Percentiles rank a stretch among this genome's conserved stretches.
These are phyloP conservation scores for Epichloe glyceriae DNA, from an alignment of 2,329 filamentous ascomycete species.

Conservation along the genomic window DNA sequence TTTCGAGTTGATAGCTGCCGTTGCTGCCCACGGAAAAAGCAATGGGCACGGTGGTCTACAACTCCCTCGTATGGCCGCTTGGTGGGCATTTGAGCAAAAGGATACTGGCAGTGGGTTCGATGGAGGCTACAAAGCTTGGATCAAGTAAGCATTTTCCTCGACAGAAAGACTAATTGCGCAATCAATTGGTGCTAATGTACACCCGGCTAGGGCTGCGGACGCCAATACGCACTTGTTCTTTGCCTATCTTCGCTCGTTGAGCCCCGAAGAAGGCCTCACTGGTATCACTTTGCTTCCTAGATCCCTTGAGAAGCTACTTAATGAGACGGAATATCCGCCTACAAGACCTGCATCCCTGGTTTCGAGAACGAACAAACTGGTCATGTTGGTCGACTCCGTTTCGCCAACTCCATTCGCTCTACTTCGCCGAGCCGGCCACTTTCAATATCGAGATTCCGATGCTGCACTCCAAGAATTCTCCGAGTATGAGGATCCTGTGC, in stretches of 20 bases:
- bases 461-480: slow-evolving; percentile 73
- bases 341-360: slow-evolving; percentile 64
- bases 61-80: slow-evolving; percentile 85
- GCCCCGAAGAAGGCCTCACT: slow-evolving; percentile 64
- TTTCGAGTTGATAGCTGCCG: slow-evolving; percentile 82
- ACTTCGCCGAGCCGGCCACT: slow-evolving; percentile 80
- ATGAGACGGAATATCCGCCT: slow-evolving; percentile 90
- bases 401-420: slow-evolving; percentile 90
- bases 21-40: slow-evolving; percentile 83
- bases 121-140: slow-evolving; percentile 82
- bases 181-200: slow-evolving; percentile 1
- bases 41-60: slow-evolving; percentile 92
- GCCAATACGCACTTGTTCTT: slow-evolving; percentile 97
- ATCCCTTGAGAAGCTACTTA: slow-evolving; percentile 78
- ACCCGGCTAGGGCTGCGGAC: slow-evolving; percentile 60
- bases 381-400: slow-evolving; percentile 93
- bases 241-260: slow-evolving; percentile 81
- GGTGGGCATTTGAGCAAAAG: slow-evolving; percentile 94
- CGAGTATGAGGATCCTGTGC: slow-evolving; percentile 76
- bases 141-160: slow-evolving; percentile 31
- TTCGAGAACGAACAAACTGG: slow-evolving; percentile 71
- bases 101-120: slow-evolving; percentile 88
- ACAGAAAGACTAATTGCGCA: neutral
- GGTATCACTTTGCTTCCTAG: slow-evolving; percentile 79
- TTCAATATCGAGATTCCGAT: slow-evolving; percentile 88